Conservation (phyloP, 2,329 filamentous ascomycete genomes). For the Fusarium austroafricanum region DNA sequence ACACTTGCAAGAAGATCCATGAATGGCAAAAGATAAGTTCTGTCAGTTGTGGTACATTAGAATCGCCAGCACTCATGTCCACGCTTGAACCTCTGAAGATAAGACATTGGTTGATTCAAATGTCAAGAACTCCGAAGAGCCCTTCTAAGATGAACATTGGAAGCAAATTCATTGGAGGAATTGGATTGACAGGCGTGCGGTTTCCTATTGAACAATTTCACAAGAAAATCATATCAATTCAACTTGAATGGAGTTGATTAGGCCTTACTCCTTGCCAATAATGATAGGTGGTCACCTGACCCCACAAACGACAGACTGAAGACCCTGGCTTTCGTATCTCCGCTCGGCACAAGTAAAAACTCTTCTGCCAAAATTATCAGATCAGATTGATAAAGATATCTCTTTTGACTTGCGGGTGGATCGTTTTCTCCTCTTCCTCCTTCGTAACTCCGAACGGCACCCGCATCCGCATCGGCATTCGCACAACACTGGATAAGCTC, state of each 20-base stretch:
- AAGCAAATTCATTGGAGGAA: background rate
- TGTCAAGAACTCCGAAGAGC: constrained; percentile 15
- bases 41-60: too few species aligned
- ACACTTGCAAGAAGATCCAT: too few species aligned
- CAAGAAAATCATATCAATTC: background rate
- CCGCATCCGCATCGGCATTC: constrained; percentile 36
- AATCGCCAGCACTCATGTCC: too few species aligned
- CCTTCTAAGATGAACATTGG: background rate
- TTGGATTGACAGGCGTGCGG: background rate
- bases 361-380: constrained; percentile 51
- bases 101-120: background rate
- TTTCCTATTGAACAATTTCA: background rate
- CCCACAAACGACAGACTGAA: background rate
- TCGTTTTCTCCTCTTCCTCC: constrained; percentile 36
- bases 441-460: constrained; percentile 53
- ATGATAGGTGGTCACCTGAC: constrained; percentile 16
- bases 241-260: background rate
- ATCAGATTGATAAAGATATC: constrained; percentile 56
- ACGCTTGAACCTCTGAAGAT: background rate
- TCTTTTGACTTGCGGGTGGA: constrained; percentile 45
- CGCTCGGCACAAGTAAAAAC: constrained; percentile 48
- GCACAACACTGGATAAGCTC: constrained; percentile 31
- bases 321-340: constrained; percentile 47
- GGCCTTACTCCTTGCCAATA: background rate
- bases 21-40: too few species aligned